A percentile compares a stretch with the other conserved stretches of the same genome.
Conservation (phyloP, 2,329 filamentous ascomycete genomes). For the Calycina herbarum region DNA sequence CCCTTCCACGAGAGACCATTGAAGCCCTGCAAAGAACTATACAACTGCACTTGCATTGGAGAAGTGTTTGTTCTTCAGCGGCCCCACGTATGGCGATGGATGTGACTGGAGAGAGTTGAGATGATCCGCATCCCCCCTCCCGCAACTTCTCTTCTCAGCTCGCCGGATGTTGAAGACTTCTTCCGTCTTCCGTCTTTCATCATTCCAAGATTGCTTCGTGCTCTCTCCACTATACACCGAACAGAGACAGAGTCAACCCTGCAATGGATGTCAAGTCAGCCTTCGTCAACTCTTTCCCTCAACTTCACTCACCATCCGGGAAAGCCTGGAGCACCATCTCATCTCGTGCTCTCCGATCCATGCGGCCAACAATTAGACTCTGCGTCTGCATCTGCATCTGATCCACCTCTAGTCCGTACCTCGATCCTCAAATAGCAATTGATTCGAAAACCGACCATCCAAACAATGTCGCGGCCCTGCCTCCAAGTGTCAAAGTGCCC, state of each 20-base stretch:
- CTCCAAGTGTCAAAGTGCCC: not conserved
- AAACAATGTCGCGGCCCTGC: not conserved
- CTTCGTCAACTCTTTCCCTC: not conserved
- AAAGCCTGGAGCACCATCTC: not conserved
- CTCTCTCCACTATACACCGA: not conserved
- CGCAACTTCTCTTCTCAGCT: constrained; percentile 1
- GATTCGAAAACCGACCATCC: not conserved
- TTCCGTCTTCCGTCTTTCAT: not conserved
- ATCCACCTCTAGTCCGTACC: not conserved
- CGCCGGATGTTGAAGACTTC: not conserved
- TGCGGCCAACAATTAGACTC: not conserved
- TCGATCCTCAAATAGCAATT: not conserved
- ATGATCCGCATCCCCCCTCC: constrained; percentile 2
- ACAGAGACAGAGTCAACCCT: not conserved
- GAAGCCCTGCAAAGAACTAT: not conserved
- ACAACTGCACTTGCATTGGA: not conserved
- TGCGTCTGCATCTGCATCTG: not conserved
- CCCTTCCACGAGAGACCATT: not conserved
- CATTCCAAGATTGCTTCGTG: not conserved
- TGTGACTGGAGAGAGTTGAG: not conserved
- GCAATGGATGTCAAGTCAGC: not conserved
- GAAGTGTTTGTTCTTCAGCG: not conserved
- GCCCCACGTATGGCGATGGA: not conserved
- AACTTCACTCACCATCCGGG: not conserved
- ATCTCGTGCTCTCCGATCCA: not conserved